Evolutionary conservation across 75 land plant genomes (phyloP), one percentile per base, ranked within the genome.

Genomic region (Chamaecyparis obtusa): DNA sequence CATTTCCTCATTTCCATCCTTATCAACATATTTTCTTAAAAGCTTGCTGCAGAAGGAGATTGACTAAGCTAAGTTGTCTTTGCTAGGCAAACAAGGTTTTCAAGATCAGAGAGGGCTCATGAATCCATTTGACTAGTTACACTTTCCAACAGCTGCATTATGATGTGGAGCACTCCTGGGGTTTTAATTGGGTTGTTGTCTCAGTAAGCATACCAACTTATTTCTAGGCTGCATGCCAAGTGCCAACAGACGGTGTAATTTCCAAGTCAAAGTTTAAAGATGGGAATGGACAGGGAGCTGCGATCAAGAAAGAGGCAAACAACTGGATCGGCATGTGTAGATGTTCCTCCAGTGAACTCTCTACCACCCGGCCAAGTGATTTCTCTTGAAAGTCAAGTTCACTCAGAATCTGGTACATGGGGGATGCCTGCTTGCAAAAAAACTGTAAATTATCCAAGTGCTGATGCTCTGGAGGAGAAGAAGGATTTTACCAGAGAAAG

Each of bases 241-340:
- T 44, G 1, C 46, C 35, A 72, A 72, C 76, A 24, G 33, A 33
- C 76, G 32, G 33, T n/a, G 27, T 21, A 43, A 41, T 24, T 24
- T 30, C 5, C 83, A 80, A 80, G 41, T 5, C 44, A 8, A 43
- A 41, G 49, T 41, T 80, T 43, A 8, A 80, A 80, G 30, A 80
- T 80, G 83, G 83, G 83, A 43, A 10, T 43, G 16, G 83, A 43
- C 49, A 80, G 83, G 83, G 83, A 80, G 83, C 83, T 80, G 27
- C 44, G 83, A 48, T 80, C 83, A 43, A 80, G 83, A 41, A 80
- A 80, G 83, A 80, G 83, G 83, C 49, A 43, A 43, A 80, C 48
- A 43, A 37, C 30, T 80, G 83, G n/a, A 43, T 43, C 24, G 48
- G 9, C 49, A 80, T 80, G n/a, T 43, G 44, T 9, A 80, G 49